A percentile compares a stretch with the other conserved stretches of the same genome.
Evolutionary conservation across 495 filamentous ascomycete species (phyloP).

Genomic region (Parmelia sp.): DNA sequence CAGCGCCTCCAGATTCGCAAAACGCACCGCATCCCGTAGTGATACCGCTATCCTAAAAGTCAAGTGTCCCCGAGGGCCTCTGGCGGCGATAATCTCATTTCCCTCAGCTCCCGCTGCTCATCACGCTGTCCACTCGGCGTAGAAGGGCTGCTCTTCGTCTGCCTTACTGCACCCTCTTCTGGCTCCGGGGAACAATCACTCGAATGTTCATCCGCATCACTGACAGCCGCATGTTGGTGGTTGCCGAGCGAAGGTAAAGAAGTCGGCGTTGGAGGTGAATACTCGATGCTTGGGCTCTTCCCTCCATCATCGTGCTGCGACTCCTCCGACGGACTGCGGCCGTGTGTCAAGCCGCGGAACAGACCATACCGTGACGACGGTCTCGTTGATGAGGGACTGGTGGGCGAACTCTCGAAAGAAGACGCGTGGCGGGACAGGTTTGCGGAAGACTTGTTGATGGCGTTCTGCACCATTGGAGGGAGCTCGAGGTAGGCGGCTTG

Average conservation of each 20-base stretch:
- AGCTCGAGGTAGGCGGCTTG: constrained; percentile 44
- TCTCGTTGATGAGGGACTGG: constrained; percentile 42
- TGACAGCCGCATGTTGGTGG: not conserved
- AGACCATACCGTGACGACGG: constrained; percentile 37
- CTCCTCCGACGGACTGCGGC: constrained; percentile 34
- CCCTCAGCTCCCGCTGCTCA: not conserved
- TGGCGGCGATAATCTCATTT: not conserved
- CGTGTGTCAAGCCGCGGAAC: constrained; percentile 16
- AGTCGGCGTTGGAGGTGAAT: constrained; percentile 43
- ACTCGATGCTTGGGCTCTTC: constrained; percentile 38
- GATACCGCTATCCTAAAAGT: not conserved
- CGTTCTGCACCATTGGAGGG: constrained; percentile 48
- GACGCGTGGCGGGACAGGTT: constrained; percentile 30
- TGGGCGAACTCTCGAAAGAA: constrained; percentile 38
- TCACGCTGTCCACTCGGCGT: constrained; percentile 17
- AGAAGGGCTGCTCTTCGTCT: constrained; percentile 22
- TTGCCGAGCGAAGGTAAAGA: constrained; percentile 7
- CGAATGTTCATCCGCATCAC: constrained; percentile 5
- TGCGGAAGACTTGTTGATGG: constrained; percentile 43
- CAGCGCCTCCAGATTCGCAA: not conserved
- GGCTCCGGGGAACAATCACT: constrained; percentile 22
- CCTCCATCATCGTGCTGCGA: constrained; percentile 32
- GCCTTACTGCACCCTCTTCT: constrained; percentile 24
- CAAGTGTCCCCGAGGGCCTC: not conserved
- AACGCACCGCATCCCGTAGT: not conserved